Percentiles rank a stretch among this genome's conserved stretches.
These are phyloP conservation scores for Thermothielavioides terrestris DNA, from an alignment of 495 filamentous ascomycete species.

Conservation along the genomic window DNA sequence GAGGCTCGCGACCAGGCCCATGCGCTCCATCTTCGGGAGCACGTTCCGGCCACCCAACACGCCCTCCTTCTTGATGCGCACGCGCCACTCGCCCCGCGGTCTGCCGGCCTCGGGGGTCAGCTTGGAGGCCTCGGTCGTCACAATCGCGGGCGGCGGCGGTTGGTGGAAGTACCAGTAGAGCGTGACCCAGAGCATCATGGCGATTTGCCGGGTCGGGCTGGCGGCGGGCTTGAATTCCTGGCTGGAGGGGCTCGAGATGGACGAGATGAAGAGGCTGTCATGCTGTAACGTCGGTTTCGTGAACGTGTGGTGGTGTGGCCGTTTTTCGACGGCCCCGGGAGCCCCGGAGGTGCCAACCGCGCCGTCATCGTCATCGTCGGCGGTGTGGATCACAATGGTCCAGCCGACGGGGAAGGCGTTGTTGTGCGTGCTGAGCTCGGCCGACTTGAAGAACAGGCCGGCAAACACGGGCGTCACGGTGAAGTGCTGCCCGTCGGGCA, in stretches of 20 bases:
- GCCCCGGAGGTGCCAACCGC: constrained; percentile 7
- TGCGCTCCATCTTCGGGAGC: constrained; percentile 85
- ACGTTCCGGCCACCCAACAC: constrained; percentile 74
- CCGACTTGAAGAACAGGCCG: constrained; percentile 77
- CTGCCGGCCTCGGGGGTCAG: constrained; percentile 57
- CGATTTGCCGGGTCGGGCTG: constrained; percentile 77
- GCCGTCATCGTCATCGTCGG: constrained; percentile 26
- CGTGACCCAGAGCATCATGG: constrained; percentile 93
- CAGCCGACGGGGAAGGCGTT: constrained; percentile 74
- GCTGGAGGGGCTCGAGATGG: constrained; percentile 73
- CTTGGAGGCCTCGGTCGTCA: constrained; percentile 54
- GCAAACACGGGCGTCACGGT: constrained; percentile 77
- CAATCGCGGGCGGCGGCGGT: constrained; percentile 43
- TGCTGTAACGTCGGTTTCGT: constrained; percentile 61
- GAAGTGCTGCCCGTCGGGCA: constrained; percentile 82
- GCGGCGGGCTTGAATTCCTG: constrained; percentile 67
- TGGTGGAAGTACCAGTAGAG: constrained; percentile 97
- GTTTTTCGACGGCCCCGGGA: constrained; percentile 1
- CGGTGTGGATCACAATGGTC: constrained; percentile 74
- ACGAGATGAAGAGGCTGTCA: constrained; percentile 83
- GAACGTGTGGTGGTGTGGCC: constrained; percentile 52
- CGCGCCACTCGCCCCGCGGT: constrained; percentile 79
- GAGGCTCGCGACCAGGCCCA: constrained; percentile 71
- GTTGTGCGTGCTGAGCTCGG: constrained; percentile 59
- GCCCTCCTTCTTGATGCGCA: constrained; percentile 76